Evolutionary conservation across 2,329 filamentous ascomycete genomes (phyloP).

Genomic region (Apiospora malaysiana): DNA sequence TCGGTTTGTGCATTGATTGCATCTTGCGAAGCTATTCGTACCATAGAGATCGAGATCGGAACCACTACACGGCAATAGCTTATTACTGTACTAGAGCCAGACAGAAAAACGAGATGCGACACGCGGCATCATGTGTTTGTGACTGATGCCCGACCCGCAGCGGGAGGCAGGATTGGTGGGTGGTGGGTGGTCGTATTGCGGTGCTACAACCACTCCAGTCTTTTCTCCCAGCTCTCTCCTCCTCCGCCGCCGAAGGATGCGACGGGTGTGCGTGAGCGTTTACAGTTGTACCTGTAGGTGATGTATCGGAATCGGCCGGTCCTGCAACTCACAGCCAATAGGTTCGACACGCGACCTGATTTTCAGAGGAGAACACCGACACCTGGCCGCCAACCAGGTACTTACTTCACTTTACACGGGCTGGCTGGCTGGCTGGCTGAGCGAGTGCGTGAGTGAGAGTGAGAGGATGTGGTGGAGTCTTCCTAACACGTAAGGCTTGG

Average conservation of each 20-base stretch:
- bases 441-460: neutral
- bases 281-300: neutral
- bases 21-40: slow-evolving; percentile 5
- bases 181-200: neutral
- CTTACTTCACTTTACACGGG: neutral
- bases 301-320: slow-evolving; percentile 4
- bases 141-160: slow-evolving; percentile 11
- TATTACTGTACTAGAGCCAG: too few species aligned
- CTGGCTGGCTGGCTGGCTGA: neutral
- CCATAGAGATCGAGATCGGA: neutral
- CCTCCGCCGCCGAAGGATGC: neutral
- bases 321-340: slow-evolving; percentile 1
- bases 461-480: neutral
- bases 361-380: neutral
- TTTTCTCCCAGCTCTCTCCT: neutral
- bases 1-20: neutral
- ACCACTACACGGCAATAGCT: neutral
- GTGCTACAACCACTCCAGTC: too few species aligned
- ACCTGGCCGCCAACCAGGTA: neutral
- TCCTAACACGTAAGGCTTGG: slow-evolving; percentile 13
- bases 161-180: neutral
- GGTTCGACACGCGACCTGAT: slow-evolving; percentile 1
- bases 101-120: neutral
- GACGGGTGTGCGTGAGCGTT: too few species aligned
- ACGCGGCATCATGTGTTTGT: slow-evolving; percentile 13